phyloP scores from a whole-genome alignment of 306 rosid species.

The Casuarina glauca region DNA sequence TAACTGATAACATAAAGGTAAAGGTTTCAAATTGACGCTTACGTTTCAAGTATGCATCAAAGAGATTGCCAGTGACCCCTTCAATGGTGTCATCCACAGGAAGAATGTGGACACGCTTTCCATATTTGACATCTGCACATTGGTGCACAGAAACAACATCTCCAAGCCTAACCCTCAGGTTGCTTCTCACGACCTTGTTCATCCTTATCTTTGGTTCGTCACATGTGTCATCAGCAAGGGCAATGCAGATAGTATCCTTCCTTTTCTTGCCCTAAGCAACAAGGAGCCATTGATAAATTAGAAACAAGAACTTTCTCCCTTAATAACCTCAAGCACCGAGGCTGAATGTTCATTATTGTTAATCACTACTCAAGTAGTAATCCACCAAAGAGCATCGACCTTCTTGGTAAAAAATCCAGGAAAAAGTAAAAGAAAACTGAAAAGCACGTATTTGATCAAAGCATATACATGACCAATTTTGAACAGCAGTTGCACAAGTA shows the following conservation, averaged over 20 bases:
- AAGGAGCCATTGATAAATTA: constrained; percentile 10
- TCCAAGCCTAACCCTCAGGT: constrained; percentile 93
- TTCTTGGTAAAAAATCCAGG: neutral
- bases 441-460: neutral
- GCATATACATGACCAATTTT: neutral
- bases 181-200: constrained; percentile 93
- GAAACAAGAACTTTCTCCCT: neutral
- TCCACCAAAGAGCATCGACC: neutral
- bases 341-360: neutral
- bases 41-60: constrained; percentile 92
- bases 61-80: constrained; percentile 84
- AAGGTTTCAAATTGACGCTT: constrained; percentile 32
- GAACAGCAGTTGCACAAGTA: neutral
- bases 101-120: constrained; percentile 89
- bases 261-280: constrained; percentile 80
- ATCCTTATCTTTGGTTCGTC: constrained; percentile 89
- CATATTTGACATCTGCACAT: constrained; percentile 91
- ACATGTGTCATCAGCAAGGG: constrained; percentile 85
- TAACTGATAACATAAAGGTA: neutral
- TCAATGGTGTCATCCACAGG: constrained; percentile 93
- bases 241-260: constrained; percentile 87
- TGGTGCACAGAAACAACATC: constrained; percentile 95
- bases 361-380: neutral
- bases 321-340: constrained; percentile 6
- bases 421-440: neutral